Percentiles rank a stretch among this genome's conserved stretches.
phyloP scores from a whole-genome alignment of 768 basidiomycete species.

The Xanthoconium stramineum region DNA sequence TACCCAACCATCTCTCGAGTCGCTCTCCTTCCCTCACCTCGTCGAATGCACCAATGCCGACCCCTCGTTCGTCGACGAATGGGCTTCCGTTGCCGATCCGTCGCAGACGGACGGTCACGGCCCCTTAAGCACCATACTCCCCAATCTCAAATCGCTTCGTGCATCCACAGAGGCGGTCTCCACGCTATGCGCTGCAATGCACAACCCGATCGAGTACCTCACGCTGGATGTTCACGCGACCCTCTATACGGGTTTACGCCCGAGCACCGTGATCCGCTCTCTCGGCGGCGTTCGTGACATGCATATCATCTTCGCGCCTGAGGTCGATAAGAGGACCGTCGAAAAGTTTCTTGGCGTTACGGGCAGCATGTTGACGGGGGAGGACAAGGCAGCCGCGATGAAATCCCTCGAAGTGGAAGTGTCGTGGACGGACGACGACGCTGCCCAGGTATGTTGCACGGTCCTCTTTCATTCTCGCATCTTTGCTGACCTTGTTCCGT shows the following conservation, averaged over 20 bases:
- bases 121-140: slow-evolving; percentile 14
- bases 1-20: slow-evolving; percentile 25
- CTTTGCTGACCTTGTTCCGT: neutral
- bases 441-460: slow-evolving; percentile 23
- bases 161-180: slow-evolving; percentile 26
- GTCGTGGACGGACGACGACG: slow-evolving; percentile 25
- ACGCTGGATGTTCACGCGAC: slow-evolving; percentile 27
- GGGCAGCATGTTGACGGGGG: slow-evolving; percentile 21
- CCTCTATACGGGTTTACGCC: slow-evolving; percentile 29
- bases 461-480: neutral
- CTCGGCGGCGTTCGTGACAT: slow-evolving; percentile 28
- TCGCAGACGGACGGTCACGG: neutral
- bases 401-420: slow-evolving; percentile 28
- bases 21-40: slow-evolving; percentile 27
- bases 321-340: slow-evolving; percentile 32
- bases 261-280: slow-evolving; percentile 25
- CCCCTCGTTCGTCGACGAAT: slow-evolving; percentile 7
- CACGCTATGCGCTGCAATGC: slow-evolving; percentile 16
- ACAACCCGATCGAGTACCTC: slow-evolving; percentile 18
- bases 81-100: neutral
- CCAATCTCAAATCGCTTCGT: slow-evolving; percentile 24
- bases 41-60: slow-evolving; percentile 9
- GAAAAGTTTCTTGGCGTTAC: slow-evolving; percentile 30
- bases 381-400: slow-evolving; percentile 10
- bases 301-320: slow-evolving; percentile 29